Conservation (phyloP, 305 asterid genomes). For the Monarda citriodora region DNA sequence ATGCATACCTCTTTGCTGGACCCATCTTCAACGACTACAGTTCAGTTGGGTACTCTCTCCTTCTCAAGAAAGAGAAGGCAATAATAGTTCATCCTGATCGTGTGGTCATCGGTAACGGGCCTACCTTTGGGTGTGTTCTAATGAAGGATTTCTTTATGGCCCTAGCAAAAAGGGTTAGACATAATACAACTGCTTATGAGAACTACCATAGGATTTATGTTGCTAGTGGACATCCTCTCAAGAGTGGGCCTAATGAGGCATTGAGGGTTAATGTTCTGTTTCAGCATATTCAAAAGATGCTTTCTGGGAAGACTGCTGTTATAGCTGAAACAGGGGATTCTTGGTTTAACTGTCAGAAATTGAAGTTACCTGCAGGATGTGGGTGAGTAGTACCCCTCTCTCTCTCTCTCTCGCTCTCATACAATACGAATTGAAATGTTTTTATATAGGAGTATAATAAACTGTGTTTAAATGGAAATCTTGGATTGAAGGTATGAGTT, state of each 20-base stretch:
- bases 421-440: too few relatives aligned
- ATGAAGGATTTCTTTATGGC: conserved; percentile 67
- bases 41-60: conserved; percentile 19
- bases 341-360: conserved; percentile 79
- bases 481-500: conserved; percentile 52
- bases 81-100: conserved; percentile 66
- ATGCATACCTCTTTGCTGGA: conserved; percentile 20
- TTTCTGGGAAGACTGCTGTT: conserved; percentile 46
- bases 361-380: conserved; percentile 59
- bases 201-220: conserved; percentile 57
- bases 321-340: conserved; percentile 80
- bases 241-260: conserved; percentile 39
- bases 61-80: conserved; percentile 53
- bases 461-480: background rate
- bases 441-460: too few relatives aligned
- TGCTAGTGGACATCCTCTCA: conserved; percentile 46
- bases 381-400: conserved; percentile 43
- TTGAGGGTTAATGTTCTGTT: conserved; percentile 58
- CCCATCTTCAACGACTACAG: conserved; percentile 27
- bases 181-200: conserved; percentile 51
- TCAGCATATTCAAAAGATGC: conserved; percentile 39
- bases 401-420: background rate
- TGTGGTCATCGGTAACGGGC: conserved; percentile 56
- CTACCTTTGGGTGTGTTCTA: conserved; percentile 57
- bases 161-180: conserved; percentile 35